phyloP scores from a whole-genome alignment of 2,329 filamentous ascomycete species.

The Fusarium setosum region DNA sequence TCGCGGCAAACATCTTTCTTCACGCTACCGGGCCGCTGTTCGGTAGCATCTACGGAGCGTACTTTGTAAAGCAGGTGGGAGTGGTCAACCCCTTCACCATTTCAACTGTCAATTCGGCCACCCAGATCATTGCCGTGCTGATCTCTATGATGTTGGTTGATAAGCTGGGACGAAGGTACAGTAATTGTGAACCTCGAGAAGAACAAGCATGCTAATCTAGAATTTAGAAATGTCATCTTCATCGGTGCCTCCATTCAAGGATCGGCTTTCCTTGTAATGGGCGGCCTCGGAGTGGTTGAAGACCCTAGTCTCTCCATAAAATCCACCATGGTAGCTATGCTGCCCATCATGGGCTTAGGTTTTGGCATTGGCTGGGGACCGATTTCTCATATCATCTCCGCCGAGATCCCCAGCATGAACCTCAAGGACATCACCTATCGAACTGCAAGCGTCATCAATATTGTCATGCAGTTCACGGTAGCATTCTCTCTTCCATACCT shows the following conservation, averaged over 20 bases:
- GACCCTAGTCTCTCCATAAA: conserved; percentile 30
- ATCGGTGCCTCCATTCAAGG: conserved; percentile 38
- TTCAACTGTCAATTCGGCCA: too few species aligned
- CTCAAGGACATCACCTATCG: conserved; percentile 47
- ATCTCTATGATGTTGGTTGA: too few species aligned
- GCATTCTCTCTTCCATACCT: conserved; percentile 53
- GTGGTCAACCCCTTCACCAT: too few species aligned
- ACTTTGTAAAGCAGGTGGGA: too few species aligned
- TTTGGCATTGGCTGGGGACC: conserved; percentile 50
- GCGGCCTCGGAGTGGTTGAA: conserved; percentile 45
- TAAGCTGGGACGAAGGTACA: too few species aligned
- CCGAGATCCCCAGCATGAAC: conserved; percentile 47
- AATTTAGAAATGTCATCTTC: too few species aligned
- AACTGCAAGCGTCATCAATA: conserved; percentile 40
- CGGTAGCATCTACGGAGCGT: too few species aligned
- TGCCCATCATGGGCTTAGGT: conserved; percentile 45
- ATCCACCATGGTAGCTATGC: conserved; percentile 47
- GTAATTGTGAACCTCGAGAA: too few species aligned
- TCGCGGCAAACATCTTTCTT: too few species aligned
- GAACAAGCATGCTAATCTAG: too few species aligned
- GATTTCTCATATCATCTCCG: conserved; percentile 48
- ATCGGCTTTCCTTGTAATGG: conserved; percentile 49
- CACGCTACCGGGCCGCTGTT: too few species aligned
- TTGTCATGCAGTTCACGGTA: conserved; percentile 12
- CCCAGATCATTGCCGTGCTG: too few species aligned